phyloP scores from a whole-genome alignment of 2,329 filamentous ascomycete genomes.

The Penicillium olsonii region DNA sequence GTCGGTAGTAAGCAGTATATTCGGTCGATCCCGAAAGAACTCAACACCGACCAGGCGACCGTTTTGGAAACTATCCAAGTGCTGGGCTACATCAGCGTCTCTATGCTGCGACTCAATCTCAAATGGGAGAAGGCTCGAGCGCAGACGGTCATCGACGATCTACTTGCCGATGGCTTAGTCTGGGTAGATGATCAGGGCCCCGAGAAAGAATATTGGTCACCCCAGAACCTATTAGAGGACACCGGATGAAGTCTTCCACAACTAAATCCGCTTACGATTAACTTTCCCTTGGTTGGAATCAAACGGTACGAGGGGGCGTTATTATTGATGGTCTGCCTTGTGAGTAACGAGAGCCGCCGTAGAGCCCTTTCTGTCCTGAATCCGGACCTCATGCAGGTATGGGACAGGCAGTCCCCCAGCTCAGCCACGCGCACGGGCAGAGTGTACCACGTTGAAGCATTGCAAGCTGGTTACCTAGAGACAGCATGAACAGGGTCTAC shows the following conservation, averaged over 20 bases:
- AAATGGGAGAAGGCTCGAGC: conserved; percentile 81
- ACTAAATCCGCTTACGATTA: too few relatives aligned
- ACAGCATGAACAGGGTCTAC: too few relatives aligned
- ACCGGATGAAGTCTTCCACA: conserved; percentile 32
- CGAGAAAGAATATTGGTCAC: conserved; percentile 89
- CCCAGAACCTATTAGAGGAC: conserved; percentile 47
- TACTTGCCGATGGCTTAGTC: conserved; percentile 83
- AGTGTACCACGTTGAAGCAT: too few relatives aligned
- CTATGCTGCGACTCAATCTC: conserved; percentile 84
- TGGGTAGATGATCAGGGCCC: conserved; percentile 87
- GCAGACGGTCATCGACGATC: conserved; percentile 86
- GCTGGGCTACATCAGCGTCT: conserved; percentile 84
- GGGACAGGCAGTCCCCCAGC: too few relatives aligned
- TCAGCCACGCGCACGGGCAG: too few relatives aligned
- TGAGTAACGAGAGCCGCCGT: too few relatives aligned
- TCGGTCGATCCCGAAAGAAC: conserved; percentile 87
- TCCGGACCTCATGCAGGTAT: too few relatives aligned
- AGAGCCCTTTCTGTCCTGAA: too few relatives aligned
- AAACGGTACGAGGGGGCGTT: too few relatives aligned
- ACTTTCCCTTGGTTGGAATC: too few relatives aligned
- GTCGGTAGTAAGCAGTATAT: conserved; percentile 87
- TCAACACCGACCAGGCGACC: conserved; percentile 90
- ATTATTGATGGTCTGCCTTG: too few relatives aligned
- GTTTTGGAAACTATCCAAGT: conserved; percentile 90
- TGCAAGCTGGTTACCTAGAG: too few relatives aligned